phyloP scores from a whole-genome alignment of 164 flowering plant genomes.

The Protea cynaroides region DNA sequence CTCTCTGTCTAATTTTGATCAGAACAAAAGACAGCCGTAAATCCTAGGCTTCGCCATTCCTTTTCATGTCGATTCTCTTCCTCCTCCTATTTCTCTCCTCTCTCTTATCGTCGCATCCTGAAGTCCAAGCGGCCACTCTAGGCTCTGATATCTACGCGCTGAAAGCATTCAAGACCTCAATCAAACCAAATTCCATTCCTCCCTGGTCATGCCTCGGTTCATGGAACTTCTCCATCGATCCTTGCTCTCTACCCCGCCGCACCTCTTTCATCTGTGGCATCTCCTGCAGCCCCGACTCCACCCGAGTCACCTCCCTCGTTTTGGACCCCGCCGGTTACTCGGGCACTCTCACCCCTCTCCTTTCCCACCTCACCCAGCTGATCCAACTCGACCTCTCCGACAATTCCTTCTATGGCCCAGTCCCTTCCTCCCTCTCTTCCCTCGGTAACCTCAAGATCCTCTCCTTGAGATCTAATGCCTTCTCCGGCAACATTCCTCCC shows the following conservation, averaged over 20 bases:
- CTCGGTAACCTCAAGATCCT: conserved; percentile 46
- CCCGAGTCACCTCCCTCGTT: conserved; percentile 41
- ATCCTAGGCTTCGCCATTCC: conserved; percentile 7
- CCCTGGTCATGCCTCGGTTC: conserved; percentile 58
- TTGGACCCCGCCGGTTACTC: conserved; percentile 70
- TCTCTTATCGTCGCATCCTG: conserved; percentile 3
- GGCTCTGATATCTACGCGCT: conserved; percentile 51
- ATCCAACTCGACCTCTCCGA: conserved; percentile 52
- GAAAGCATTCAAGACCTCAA: conserved; percentile 40
- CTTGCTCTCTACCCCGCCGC: conserved; percentile 51
- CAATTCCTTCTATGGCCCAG: conserved; percentile 53
- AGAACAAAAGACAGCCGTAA: background rate
- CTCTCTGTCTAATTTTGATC: background rate
- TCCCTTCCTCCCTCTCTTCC: conserved; percentile 51
- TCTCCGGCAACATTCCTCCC: conserved; percentile 54
- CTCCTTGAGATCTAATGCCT: conserved; percentile 50
- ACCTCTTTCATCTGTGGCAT: conserved; percentile 60
- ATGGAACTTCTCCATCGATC: conserved; percentile 66
- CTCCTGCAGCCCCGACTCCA: conserved; percentile 43
- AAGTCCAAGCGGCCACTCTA: conserved; percentile 28
- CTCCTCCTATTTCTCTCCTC: conserved; percentile 4
- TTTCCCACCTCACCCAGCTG: conserved; percentile 56
- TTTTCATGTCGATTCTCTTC: conserved; percentile 10
- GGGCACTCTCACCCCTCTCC: conserved; percentile 52
- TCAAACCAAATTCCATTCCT: conserved; percentile 41